phyloP scores from a whole-genome alignment of 495 filamentous ascomycete genomes.

The Sporormia fimetaria region DNA sequence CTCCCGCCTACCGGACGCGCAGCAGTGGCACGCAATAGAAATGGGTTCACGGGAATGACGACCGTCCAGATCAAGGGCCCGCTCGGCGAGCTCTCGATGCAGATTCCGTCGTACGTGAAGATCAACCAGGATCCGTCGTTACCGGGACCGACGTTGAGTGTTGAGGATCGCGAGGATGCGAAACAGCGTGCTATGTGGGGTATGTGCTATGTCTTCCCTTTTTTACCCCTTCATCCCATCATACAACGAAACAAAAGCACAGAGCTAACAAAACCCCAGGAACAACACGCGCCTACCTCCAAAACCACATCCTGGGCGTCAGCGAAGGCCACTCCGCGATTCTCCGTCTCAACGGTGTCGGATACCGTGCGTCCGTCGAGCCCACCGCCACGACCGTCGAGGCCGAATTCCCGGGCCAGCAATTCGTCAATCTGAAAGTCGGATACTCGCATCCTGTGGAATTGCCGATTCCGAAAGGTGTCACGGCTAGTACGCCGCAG shows the following conservation, averaged over 20 bases:
- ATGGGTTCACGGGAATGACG: constrained; percentile 44
- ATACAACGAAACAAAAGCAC: not conserved
- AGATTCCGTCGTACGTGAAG: constrained; percentile 60
- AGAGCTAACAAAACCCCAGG: constrained; percentile 41
- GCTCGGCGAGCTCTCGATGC: constrained; percentile 59
- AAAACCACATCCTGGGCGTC: constrained; percentile 82
- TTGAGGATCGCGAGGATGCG: constrained; percentile 50
- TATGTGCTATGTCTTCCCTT: constrained; percentile 44
- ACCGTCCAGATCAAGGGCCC: constrained; percentile 63
- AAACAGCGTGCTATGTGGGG: constrained; percentile 97
- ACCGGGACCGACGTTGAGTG: constrained; percentile 51
- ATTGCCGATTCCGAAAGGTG: constrained; percentile 65
- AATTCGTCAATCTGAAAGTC: constrained; percentile 83
- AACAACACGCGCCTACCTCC: constrained; percentile 77
- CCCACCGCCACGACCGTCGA: constrained; percentile 53
- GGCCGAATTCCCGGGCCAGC: constrained; percentile 63
- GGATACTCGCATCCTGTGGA: constrained; percentile 95
- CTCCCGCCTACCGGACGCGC: constrained; percentile 44
- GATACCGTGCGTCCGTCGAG: constrained; percentile 84
- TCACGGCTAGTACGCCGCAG: constrained; percentile 79
- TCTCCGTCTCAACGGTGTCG: constrained; percentile 87
- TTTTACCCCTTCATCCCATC: not conserved
- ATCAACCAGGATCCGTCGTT: constrained; percentile 51
- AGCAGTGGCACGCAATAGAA: constrained; percentile 38
- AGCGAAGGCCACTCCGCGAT: constrained; percentile 93